These are phyloP conservation scores for Rhodotorula sp. DNA, from an alignment of 1,284 basidiomycete genomes.

Conservation along the genomic window DNA sequence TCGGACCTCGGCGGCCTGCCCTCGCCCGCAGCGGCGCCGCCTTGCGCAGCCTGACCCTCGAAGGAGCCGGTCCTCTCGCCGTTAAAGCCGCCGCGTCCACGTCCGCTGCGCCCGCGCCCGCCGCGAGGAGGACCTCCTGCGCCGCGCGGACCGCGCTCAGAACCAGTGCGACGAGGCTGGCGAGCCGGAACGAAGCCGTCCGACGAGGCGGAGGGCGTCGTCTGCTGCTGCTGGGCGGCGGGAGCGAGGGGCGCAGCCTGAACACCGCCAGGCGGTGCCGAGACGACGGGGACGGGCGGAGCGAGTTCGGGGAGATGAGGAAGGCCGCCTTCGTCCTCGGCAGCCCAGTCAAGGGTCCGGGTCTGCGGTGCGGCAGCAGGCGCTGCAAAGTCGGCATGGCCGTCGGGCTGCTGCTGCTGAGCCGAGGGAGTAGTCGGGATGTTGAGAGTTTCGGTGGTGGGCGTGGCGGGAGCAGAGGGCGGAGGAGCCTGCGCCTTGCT, in stretches of 20 bases:
- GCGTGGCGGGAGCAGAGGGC: conserved; percentile 19
- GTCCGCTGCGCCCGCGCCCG: conserved; percentile 5
- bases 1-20: neutral
- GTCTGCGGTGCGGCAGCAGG: neutral
- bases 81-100: conserved; percentile 1
- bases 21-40: neutral
- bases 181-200: conserved; percentile 30
- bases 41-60: conserved; percentile 1
- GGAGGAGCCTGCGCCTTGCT: conserved; percentile 17
- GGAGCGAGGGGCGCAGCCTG: neutral
- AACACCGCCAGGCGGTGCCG: neutral
- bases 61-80: neutral
- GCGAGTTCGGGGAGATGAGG: conserved; percentile 33
- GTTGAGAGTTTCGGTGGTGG: neutral
- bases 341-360: conserved; percentile 31
- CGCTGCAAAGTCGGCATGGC: neutral
- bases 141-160: neutral
- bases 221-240: neutral
- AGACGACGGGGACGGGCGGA: conserved; percentile 3
- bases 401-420: neutral
- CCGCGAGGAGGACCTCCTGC: conserved; percentile 8
- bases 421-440: neutral
- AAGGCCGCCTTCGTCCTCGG: conserved; percentile 21
- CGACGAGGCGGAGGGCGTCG: neutral
- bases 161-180: neutral